Conservation (phyloP, 148 eudicot species). For the Fagopyrum tataricum region DNA sequence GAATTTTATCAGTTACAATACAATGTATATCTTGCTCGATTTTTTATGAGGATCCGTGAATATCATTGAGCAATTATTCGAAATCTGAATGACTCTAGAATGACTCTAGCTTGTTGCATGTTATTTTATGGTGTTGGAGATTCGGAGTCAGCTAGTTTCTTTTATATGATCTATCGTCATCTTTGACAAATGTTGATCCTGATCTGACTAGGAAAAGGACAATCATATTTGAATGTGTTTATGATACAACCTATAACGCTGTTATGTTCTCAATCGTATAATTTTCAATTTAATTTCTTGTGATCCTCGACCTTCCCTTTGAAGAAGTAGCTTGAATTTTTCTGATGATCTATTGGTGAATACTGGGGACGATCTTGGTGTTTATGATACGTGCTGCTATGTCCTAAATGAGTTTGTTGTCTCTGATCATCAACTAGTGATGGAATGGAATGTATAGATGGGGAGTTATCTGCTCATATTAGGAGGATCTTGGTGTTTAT, state of each 20-base stretch:
- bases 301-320: no score
- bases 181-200: background rate
- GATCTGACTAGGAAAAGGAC: background rate
- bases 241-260: background rate
- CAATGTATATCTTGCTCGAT: background rate
- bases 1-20: no score
- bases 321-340: no score
- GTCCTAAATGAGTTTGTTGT: no score
- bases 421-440: no score
- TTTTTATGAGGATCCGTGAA: background rate
- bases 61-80: background rate
- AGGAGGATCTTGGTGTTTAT: no score
- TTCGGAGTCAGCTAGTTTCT: background rate
- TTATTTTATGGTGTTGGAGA: background rate
- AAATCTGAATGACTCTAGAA: slow-evolving; percentile 3
- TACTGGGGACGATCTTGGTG: no score
- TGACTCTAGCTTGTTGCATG: background rate
- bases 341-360: no score
- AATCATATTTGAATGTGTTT: background rate
- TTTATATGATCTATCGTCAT: background rate
- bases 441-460: no score
- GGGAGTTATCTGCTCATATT: no score
- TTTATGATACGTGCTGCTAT: no score
- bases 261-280: background rate
- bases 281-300: no score